phyloP scores from a whole-genome alignment of 371 early-diverging fungal genomes.

The Batkoa obscura region DNA sequence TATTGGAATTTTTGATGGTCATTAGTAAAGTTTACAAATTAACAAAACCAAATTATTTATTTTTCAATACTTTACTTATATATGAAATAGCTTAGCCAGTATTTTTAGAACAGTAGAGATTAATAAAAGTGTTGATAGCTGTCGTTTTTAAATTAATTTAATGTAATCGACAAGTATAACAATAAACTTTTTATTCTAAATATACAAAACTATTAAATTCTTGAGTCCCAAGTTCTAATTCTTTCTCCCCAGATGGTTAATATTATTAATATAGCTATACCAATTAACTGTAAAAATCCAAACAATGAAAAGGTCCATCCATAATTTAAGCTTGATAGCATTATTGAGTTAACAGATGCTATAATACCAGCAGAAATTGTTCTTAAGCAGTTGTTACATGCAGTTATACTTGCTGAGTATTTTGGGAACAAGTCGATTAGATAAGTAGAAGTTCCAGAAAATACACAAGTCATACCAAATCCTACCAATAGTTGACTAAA shows the following conservation, averaged over 20 bases:
- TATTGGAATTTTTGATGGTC: no score
- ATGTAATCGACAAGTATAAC: no score
- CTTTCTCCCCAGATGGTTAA: neutral
- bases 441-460: neutral
- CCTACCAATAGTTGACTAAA: neutral
- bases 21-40: no score
- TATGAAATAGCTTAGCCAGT: no score
- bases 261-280: neutral
- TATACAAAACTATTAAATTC: no score
- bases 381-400: neutral
- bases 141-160: no score
- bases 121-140: no score
- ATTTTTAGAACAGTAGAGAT: no score
- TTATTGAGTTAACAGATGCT: neutral
- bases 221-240: no score
- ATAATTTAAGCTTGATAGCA: neutral
- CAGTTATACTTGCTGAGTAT: neutral
- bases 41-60: no score
- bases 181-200: no score
- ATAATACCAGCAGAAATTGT: neutral
- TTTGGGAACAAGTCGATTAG: constrained; percentile 5
- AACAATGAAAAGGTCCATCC: neutral
- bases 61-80: no score
- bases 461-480: neutral
- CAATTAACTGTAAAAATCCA: neutral